Base-by-base conservation (phyloP, 106 monocot species). In the Allium fistulosum region DNA sequence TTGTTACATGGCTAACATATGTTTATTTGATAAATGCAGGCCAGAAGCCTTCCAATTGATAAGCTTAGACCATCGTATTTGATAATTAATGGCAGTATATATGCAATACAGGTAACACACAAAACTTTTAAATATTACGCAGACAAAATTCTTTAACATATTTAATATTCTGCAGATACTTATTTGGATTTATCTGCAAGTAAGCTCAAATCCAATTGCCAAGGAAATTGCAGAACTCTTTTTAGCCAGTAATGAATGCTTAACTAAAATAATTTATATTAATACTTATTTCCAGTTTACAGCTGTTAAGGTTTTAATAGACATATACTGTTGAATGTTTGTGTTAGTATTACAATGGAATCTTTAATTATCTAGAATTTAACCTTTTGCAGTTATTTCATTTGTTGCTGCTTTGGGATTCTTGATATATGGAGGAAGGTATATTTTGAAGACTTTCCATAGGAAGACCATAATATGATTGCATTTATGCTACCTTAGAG, bases 371-470 rank as follows among this genome's bases (percentile, higher is more conserved):
- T 47, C 9, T 63, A 63, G 15, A 13, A 16, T 48, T 3, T 46
- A 7, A 27, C 15, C 63, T 62, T 45, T 73, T 72, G 70, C 78
- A 97, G 96, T 65, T 71, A 82, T 89, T 27, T 92, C 96, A 46
- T 78, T 92, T 47, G 84, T 67, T 67, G 92, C 86, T 63, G 88
- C 92, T 66, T 66, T 87, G 22, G 92, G 96, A 49, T 97, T 97
- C 79, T 51, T 92, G 69, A 75, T 92, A 17, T 97, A 89, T 83
- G 92, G 96, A 53, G 96, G 88, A 68, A 88, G 89, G 92, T 92
- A 82, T 64, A 67, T 27, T 26, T 53, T 22, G 27, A 27, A 5
- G 7, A 67, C 37, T 37, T 37, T 37, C 37, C 1, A 1, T 37
- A 37, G 37, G 37, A 37, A 37, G 37, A 37, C 37, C 37, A 5